Evolutionary conservation across 371 early-diverging fungal species (phyloP), one percentile per base, ranked within the genome.

Genomic region (Amoeboaphelidium protococcarum): DNA sequence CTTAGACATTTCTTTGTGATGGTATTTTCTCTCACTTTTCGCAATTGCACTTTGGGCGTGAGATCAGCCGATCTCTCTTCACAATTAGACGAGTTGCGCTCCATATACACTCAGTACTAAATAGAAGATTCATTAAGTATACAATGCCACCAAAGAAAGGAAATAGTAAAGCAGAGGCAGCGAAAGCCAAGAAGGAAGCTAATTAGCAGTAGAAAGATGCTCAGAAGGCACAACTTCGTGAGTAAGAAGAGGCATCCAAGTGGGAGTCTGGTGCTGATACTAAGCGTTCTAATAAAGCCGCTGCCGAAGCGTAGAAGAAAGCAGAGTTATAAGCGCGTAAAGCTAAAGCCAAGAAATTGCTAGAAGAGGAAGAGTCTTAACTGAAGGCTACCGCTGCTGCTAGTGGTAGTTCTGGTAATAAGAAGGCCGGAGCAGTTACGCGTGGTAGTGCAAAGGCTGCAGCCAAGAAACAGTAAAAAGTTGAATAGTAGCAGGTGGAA

Each of bases 281-380:
- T 10, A 16, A 16, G 37, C 6, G 16, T 10, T 31, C 37, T 10
- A 31, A 13, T 4, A 42, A 42, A 19, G 42, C 10, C 42, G n/a
- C n/a, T n/a, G 42, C 42, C 10, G 42, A 42, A 12, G 42, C 13
- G 4, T 10, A 13, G 6, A 42, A 22, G 22, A 42, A 42, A 19
- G 42, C 42, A 4, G 12, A 42, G 20, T 4, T 19, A 4, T 6
- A 42, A 42, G 69, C 60, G 23, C 52, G 56, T 23, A 71, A 69
- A 53, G 52, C 60, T 24, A 66, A 69, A 49, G 59, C 56, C 43
- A 58, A 60, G 19, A 46, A 51, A 20, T 61, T 60, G 22, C 59
- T 71, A 13, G 56, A 54, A 23, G 59, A 49, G 23, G 71, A 71
- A 44, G 61, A 65, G 51, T 60, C 55, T 47, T 2, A 25, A 10